Evolutionary conservation across 495 filamentous ascomycete genomes (phyloP).

Genomic region (Cercophora newfieldiana): DNA sequence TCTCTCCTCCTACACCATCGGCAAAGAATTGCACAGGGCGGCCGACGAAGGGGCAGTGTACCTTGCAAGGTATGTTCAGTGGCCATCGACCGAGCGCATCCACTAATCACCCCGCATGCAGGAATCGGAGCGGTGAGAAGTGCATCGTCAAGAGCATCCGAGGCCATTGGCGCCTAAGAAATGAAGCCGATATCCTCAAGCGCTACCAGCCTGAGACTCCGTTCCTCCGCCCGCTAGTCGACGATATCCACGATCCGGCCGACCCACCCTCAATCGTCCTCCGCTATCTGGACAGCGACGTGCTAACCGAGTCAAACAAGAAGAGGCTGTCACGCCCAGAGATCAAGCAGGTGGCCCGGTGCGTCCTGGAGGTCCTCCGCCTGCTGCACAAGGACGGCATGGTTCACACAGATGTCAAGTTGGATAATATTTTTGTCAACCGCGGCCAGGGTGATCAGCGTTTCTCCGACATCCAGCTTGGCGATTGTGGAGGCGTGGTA

Average conservation of each 20-base stretch:
- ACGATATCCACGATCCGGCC: conserved; percentile 40
- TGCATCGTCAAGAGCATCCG: conserved; percentile 43
- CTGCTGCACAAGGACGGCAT: conserved; percentile 42
- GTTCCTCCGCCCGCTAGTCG: conserved; percentile 38
- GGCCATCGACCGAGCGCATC: conserved; percentile 11
- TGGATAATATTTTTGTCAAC: conserved; percentile 46
- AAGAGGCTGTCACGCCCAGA: conserved; percentile 40
- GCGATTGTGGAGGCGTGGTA: conserved; percentile 43
- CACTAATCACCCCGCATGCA: conserved; percentile 18
- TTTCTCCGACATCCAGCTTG: conserved; percentile 42
- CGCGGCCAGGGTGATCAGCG: conserved; percentile 31
- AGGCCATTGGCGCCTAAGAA: conserved; percentile 39
- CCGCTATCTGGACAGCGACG: conserved; percentile 43
- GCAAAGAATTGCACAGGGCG: conserved; percentile 22
- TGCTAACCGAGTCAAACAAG: conserved; percentile 33
- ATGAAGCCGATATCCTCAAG: conserved; percentile 45
- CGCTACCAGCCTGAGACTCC: conserved; percentile 40
- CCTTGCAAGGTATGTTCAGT: conserved; percentile 37
- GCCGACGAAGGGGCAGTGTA: conserved; percentile 34
- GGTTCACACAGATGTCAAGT: conserved; percentile 49
- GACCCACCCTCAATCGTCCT: conserved; percentile 46
- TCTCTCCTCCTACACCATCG: conserved; percentile 21
- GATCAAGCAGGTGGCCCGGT: conserved; percentile 44
- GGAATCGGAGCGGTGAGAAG: conserved; percentile 29
- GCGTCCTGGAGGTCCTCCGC: conserved; percentile 39